A percentile compares a stretch with the other conserved stretches of the same genome.
Conservation (phyloP, 2,329 filamentous ascomycete genomes). For the Cordyceps tenuipes region DNA sequence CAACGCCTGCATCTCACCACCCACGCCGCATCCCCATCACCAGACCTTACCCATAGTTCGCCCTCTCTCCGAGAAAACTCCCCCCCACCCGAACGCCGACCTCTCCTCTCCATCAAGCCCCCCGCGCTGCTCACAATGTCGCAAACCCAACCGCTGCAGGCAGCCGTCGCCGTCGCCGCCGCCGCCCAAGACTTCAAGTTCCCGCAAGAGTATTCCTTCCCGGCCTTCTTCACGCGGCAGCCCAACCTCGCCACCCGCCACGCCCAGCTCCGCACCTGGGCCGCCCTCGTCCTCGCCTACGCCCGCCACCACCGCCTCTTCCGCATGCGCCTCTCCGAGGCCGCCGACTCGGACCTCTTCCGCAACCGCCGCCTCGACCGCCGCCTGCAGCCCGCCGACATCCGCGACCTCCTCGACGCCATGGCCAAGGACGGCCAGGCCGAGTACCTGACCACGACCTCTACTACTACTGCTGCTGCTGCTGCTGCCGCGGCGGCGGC, state of each 20-base stretch:
- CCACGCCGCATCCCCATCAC: too few relatives aligned
- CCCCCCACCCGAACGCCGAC: not conserved
- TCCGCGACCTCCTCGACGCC: conserved; percentile 49
- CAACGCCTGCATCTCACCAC: too few relatives aligned
- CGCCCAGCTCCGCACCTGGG: conserved; percentile 78
- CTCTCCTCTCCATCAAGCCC: not conserved
- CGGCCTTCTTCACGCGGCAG: conserved; percentile 79
- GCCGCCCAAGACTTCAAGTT: conserved; percentile 38
- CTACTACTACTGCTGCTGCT: too few relatives aligned
- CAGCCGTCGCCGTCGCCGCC: conserved; percentile 3
- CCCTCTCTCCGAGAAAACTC: too few relatives aligned
- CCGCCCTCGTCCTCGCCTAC: conserved; percentile 75
- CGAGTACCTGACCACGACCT: conserved; percentile 61
- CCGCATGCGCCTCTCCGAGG: conserved; percentile 56
- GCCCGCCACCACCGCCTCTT: conserved; percentile 70
- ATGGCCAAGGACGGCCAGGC: conserved; percentile 52
- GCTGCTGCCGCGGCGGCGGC: conserved; percentile 19
- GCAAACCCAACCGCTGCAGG: not conserved
- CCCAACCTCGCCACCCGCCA: conserved; percentile 64
- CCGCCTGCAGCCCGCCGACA: conserved; percentile 41
- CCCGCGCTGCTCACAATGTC: not conserved
- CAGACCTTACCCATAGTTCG: too few relatives aligned
- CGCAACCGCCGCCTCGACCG: conserved; percentile 47
- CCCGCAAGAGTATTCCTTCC: conserved; percentile 64
- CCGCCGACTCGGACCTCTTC: conserved; percentile 49